Evolutionary conservation across 495 filamentous ascomycete species (phyloP), one percentile per base, ranked within the genome.

Genomic region (Penicillium alfredii): DNA sequence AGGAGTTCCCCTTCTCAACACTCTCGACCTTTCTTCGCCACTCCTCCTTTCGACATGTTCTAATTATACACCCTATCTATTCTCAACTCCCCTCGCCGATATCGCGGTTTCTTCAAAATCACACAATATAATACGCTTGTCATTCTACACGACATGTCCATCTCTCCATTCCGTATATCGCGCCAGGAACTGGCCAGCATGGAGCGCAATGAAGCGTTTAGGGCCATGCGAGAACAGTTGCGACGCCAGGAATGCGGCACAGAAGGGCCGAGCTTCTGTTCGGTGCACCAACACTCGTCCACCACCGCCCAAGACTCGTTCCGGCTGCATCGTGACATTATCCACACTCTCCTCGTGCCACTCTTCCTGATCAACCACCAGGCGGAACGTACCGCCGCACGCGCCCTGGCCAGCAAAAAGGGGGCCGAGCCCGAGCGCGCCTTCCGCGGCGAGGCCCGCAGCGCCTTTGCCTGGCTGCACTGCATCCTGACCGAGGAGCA

Each of bases 391-490:
- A 57, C 75, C 33, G 75, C 75, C 12, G 53, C 66, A 21, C 58
- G 56, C 9, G 65, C 64, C 2, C 56, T 76, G 9, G 64, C 65
- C 23, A 65, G 53, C 31, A 51, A 55, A 21, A 68, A 66, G 37
- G 61, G 65, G 18, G 61, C 68, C 26, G 74, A 80, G 38, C 61
- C 74, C 10, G 76, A 81, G 44, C 63, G 73, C n/a, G 77, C 73
- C 6, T 80, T 76, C 44, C 58, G 62, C 8, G 74, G 74, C 2
- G 68, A 76, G 29, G 76, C 75, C 8, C 70, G 76, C 17, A 70
- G 71, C 35, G 73, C 76, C 4, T 80, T 73, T 55, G 55, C 76
- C 35, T 81, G 75, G 73, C 59, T 81, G 29, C 69, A 77, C 44
- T 78, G 73, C 58, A 75, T 78, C 33, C 49, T 79, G 6, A 66